These are phyloP conservation scores for Hypoxylon intermedium DNA, from an alignment of 495 filamentous ascomycete genomes.

Conservation along the genomic window DNA sequence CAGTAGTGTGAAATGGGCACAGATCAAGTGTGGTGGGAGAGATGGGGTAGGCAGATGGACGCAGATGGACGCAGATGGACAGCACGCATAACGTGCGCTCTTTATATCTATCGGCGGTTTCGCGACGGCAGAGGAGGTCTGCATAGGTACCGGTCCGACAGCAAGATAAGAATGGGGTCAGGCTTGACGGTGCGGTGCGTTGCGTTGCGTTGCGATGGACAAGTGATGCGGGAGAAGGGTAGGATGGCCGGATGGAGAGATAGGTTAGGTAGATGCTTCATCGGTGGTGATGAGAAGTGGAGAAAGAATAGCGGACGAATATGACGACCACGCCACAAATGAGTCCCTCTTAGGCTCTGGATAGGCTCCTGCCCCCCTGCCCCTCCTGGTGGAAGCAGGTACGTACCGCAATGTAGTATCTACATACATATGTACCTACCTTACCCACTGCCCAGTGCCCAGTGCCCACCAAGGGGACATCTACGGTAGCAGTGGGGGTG, in stretches of 20 bases:
- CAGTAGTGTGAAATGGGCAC: too few species aligned
- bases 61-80: too few species aligned
- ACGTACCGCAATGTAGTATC: background rate
- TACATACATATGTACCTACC: conserved; percentile 12
- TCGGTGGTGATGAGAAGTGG: conserved; percentile 18
- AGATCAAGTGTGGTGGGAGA: too few species aligned
- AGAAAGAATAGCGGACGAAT: conserved; percentile 15
- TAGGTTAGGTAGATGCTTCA: conserved; percentile 2
- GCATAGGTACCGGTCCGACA: conserved; percentile 2
- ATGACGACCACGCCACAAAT: conserved; percentile 23
- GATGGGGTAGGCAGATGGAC: too few species aligned
- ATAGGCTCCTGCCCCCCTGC: too few species aligned
- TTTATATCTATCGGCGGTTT: too few species aligned
- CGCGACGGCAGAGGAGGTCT: too few species aligned
- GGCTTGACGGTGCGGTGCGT: background rate
- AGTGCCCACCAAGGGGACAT: background rate
- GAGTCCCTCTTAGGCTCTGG: background rate
- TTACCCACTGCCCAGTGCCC: conserved; percentile 22
- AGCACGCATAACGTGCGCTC: too few species aligned
- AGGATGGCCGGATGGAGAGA: background rate
- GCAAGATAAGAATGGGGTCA: conserved; percentile 13
- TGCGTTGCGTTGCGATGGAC: background rate
- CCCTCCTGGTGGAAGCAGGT: too few species aligned
- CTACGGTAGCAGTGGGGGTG: conserved; percentile 15
- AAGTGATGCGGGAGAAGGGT: background rate